These are phyloP conservation scores for Coemansia sp. DNA, from an alignment of 371 early-diverging fungal genomes.

Conservation along the genomic window DNA sequence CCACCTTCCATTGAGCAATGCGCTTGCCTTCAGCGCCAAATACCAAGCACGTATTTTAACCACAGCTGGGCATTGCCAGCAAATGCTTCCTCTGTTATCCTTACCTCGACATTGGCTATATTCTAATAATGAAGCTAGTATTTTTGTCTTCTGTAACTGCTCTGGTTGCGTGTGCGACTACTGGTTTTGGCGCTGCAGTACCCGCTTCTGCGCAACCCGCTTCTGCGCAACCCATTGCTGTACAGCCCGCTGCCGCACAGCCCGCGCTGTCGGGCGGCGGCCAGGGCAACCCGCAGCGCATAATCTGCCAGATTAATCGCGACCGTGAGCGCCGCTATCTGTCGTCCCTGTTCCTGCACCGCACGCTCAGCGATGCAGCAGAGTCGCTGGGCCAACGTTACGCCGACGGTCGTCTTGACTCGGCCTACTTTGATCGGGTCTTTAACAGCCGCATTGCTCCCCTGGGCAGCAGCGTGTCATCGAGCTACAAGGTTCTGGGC, in stretches of 20 bases:
- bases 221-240: background rate
- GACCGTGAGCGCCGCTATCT: slow-evolving; percentile 27
- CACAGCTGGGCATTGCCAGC: no score
- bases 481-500: slow-evolving; percentile 41
- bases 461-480: slow-evolving; percentile 15
- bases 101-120: background rate
- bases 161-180: no score
- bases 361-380: slow-evolving; percentile 25
- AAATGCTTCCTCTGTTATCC: no score
- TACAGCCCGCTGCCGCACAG: background rate
- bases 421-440: slow-evolving; percentile 12
- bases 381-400: slow-evolving; percentile 14
- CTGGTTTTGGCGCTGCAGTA: background rate
- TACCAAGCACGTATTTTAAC: no score
- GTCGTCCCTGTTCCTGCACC: slow-evolving; percentile 35
- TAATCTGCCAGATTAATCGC: slow-evolving; percentile 32
- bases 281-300: slow-evolving; percentile 18
- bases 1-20: no score
- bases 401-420: background rate
- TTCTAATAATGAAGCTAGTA: background rate
- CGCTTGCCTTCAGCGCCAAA: no score
- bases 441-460: slow-evolving; percentile 11
- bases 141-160: no score
- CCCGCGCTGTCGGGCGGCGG: background rate
- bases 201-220: background rate